phyloP scores from a whole-genome alignment of 2,329 filamentous ascomycete genomes.

The Fusarium buxicola region DNA sequence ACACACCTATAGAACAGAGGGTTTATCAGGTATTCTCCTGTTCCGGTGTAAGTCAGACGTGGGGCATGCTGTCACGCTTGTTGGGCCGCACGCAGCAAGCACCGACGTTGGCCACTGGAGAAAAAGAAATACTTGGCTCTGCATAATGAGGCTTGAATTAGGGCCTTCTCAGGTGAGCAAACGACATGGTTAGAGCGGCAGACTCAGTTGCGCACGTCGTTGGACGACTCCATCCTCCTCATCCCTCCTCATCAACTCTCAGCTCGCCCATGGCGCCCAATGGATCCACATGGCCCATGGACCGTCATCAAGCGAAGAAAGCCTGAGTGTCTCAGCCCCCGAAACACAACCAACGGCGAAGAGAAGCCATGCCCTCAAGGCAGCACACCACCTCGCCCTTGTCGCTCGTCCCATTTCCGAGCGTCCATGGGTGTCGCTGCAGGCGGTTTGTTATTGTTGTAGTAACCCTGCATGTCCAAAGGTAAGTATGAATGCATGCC shows the following conservation, averaged over 20 bases:
- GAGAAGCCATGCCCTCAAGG: conserved; percentile 38
- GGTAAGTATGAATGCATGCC: conserved; percentile 6
- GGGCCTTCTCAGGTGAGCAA: conserved; percentile 14
- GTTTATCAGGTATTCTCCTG: neutral
- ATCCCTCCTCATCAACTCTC: conserved; percentile 2
- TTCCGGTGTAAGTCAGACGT: conserved; percentile 1
- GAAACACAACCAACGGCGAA: conserved; percentile 49
- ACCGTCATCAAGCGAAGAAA: conserved; percentile 24
- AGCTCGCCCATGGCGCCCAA: conserved; percentile 10
- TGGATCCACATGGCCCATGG: conserved; percentile 7
- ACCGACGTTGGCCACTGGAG: conserved; percentile 15
- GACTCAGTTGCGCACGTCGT: neutral
- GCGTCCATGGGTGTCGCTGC: conserved; percentile 12
- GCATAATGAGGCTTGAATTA: conserved; percentile 27
- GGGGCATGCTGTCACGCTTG: neutral
- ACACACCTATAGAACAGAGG: too few species aligned
- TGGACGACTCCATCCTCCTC: neutral
- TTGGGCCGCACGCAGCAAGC: conserved; percentile 20
- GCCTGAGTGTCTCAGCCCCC: conserved; percentile 48
- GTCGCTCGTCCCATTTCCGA: conserved; percentile 28
- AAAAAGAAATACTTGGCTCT: conserved; percentile 11
- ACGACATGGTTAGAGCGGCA: conserved; percentile 19
- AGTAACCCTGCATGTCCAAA: conserved; percentile 20
- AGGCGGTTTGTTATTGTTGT: conserved; percentile 27
- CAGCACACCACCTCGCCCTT: conserved; percentile 34